A percentile compares a stretch with the other conserved stretches of the same genome.
Evolutionary conservation across 2,329 filamentous ascomycete species (phyloP).

Genomic region (Fusarium brachygibbosum): DNA sequence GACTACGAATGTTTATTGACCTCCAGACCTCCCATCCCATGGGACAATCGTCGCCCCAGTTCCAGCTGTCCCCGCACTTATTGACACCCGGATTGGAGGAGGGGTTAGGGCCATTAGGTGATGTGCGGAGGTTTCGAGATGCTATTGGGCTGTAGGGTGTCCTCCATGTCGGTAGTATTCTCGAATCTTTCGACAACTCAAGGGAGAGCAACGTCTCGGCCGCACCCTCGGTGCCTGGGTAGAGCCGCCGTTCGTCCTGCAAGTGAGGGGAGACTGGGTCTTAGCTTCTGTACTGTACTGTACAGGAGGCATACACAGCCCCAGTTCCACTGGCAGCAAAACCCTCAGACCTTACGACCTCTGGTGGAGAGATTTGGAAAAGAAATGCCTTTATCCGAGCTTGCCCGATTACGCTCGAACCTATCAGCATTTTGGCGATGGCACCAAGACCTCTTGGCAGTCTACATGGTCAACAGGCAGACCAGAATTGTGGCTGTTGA

Average conservation of each 20-base stretch:
- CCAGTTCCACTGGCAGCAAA: slow-evolving; percentile 27
- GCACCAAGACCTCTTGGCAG: slow-evolving; percentile 38
- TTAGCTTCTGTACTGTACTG: slow-evolving; percentile 2
- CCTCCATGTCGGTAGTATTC: slow-evolving; percentile 17
- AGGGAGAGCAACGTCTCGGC: slow-evolving; percentile 25
- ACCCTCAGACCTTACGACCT: slow-evolving; percentile 1
- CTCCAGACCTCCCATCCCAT: slow-evolving; percentile 3
- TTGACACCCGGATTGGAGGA: slow-evolving; percentile 34
- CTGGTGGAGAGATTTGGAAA: slow-evolving; percentile 36
- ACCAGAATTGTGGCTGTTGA: slow-evolving; percentile 44
- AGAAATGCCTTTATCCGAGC: slow-evolving; percentile 26
- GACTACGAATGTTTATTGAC: slow-evolving; percentile 17
- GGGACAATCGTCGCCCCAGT: slow-evolving; percentile 33
- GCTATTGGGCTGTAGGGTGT: slow-evolving; percentile 39
- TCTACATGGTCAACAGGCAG: slow-evolving; percentile 39
- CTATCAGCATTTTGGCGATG: slow-evolving; percentile 39
- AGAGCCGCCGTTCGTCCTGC: slow-evolving; percentile 33
- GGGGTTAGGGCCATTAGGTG: slow-evolving; percentile 3
- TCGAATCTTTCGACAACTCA: slow-evolving; percentile 30
- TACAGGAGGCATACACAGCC: slow-evolving; percentile 44
- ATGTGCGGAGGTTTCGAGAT: slow-evolving; percentile 3
- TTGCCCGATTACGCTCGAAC: slow-evolving; percentile 28
- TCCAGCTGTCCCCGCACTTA: slow-evolving; percentile 43
- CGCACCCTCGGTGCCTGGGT: slow-evolving; percentile 30
- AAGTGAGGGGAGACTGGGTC: slow-evolving; percentile 28